A percentile compares a stretch with the other conserved stretches of the same genome.
Conservation (phyloP, 2,329 filamentous ascomycete species). For the Fusarium devonianum region DNA sequence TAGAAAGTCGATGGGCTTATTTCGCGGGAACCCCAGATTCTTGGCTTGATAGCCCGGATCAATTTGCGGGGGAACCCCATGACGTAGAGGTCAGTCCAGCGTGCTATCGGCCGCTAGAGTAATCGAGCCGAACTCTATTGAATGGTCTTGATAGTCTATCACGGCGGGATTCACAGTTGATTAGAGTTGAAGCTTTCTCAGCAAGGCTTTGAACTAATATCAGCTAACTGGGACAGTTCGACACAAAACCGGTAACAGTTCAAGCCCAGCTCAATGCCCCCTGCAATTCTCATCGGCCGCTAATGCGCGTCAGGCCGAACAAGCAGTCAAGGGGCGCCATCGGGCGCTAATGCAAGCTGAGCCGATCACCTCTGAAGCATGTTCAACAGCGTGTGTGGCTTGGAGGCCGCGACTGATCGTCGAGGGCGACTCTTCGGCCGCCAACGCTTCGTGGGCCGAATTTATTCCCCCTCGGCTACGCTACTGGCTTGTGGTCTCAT, state of each 20-base stretch:
- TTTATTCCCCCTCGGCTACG: no score
- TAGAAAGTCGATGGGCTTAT: neutral
- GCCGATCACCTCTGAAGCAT: conserved; percentile 4
- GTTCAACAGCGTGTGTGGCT: neutral
- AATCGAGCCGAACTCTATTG: neutral
- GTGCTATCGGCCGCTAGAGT: conserved; percentile 1
- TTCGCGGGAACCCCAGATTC: conserved; percentile 9
- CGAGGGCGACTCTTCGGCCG: conserved; percentile 4
- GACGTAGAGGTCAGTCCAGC: neutral
- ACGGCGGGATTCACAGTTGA: neutral
- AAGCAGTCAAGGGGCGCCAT: conserved; percentile 13
- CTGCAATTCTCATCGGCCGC: neutral
- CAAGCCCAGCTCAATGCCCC: no score
- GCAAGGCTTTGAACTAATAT: neutral
- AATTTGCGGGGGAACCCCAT: conserved; percentile 4
- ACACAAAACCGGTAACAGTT: no score
- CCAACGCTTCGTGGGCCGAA: neutral
- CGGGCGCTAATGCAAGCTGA: conserved; percentile 31
- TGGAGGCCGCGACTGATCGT: conserved; percentile 1
- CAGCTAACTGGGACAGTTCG: no score
- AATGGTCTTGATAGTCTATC: neutral
- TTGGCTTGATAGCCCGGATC: neutral
- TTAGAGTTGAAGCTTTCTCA: conserved; percentile 2
- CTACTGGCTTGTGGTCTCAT: no score
- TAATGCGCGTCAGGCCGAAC: conserved; percentile 16